A percentile compares a stretch with the other conserved stretches of the same genome.
Evolutionary conservation across 257 asterid species (phyloP).

Genomic region (Catharanthus roseus): DNA sequence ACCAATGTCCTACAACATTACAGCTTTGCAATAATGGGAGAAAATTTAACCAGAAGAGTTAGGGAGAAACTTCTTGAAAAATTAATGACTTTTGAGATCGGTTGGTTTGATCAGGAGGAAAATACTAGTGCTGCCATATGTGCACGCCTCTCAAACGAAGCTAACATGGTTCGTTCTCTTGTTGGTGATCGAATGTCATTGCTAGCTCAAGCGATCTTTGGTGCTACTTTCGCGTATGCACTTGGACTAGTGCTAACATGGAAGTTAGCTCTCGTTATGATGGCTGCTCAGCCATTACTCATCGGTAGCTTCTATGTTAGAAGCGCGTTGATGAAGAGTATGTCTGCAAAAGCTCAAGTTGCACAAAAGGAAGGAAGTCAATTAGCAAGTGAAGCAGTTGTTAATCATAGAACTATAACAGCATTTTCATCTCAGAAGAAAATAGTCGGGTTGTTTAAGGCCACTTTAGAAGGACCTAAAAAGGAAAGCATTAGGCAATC

Average conservation of each 20-base stretch:
- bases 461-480: conserved; percentile 40
- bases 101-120: conserved; percentile 67
- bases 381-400: conserved; percentile 74
- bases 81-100: conserved; percentile 57
- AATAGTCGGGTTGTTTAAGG: conserved; percentile 40
- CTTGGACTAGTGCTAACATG: conserved; percentile 52
- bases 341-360: conserved; percentile 54
- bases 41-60: conserved; percentile 52
- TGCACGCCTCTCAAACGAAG: conserved; percentile 54
- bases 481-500: conserved; percentile 58
- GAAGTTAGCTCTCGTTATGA: conserved; percentile 61
- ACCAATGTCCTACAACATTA: conserved; percentile 64
- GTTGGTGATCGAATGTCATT: conserved; percentile 63
- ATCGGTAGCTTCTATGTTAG: conserved; percentile 60
- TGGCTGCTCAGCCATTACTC: conserved; percentile 60
- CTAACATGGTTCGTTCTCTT: conserved; percentile 53
- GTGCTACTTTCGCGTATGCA: conserved; percentile 48
- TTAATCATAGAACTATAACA: conserved; percentile 64
- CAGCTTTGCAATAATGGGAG: conserved; percentile 72
- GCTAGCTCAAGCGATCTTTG: conserved; percentile 51
- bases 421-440: conserved; percentile 69
- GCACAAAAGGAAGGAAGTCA: conserved; percentile 74
- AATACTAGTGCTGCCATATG: conserved; percentile 59
- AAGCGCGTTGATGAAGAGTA: conserved; percentile 48
- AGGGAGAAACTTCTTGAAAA: conserved; percentile 47